Evolutionary conservation across 2,329 filamentous ascomycete species (phyloP), one percentile per base, ranked within the genome.

Genomic region (Aspergillus glaucus): DNA sequence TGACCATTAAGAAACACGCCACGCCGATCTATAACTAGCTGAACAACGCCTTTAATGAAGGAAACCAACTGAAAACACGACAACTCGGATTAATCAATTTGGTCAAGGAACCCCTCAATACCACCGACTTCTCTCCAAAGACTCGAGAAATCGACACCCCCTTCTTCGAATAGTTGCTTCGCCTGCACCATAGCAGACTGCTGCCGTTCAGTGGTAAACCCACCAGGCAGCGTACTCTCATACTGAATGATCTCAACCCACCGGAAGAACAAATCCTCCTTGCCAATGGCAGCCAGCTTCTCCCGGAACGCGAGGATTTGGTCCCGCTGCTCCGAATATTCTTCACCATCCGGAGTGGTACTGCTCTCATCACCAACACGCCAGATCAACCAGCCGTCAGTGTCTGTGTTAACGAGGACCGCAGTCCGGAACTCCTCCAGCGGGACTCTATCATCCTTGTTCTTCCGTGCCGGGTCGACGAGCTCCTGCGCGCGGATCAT

Each of bases 211-310:
- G 77, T 73, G 1, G 85, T 87, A 62, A 95, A 94, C 0, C 87
- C 88, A 15, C 85, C 88, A 0, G 89, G 87, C 56, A 80, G 79
- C 32, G 83, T 85, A 39, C 87, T 85, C 70, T 95, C 90, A 61
- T 83, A 94, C 70, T 96, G 90, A 44, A 96, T 84, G 62, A 94
- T 79, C 73, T 96, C 91, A 44, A 95, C 87, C 89, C 90, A 95
- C 48, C 86, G 82, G 72, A 87, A 95, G 72, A 96, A 96, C 46
- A 96, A 68, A 55, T 86, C 83, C 67, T 95, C 91, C 70, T 95
- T 95, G 40, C 86, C 89, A 68, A 93, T 76, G 2, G 78, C 78
- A 1, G 80, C 78, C 57, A 96, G 76, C 17, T 83, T 82, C 40
- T 93, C 86, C 59, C 88, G 84, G 66, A 96, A 94, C 2, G 79